Evolutionary conservation across 768 basidiomycete genomes (phyloP), one percentile per base, ranked within the genome.

Genomic region (Auriscalpium vulgare): DNA sequence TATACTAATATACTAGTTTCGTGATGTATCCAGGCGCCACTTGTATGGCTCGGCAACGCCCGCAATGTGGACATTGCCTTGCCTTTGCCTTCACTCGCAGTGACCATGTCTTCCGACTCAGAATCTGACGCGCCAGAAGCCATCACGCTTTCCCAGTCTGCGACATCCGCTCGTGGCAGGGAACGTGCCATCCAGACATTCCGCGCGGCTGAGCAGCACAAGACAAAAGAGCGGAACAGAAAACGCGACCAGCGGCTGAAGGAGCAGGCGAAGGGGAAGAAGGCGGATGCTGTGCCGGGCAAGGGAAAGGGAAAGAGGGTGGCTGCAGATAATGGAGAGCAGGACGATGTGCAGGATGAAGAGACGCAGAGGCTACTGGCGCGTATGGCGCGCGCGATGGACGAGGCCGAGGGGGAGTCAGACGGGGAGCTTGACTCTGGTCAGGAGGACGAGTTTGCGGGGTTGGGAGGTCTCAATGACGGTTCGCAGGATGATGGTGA

Each of bases 371-470:
- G 21, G 36, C 47, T 55, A 36, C 35, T 53, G 38, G 45, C 17
- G 29, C 45, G 61, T 47, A 62, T 61, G 59, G 54, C 59, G 52
- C 54, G 59, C 40, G 61, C 61, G 16, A 60, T 62, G 61, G 59
- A 43, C n/a, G 51, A 62, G 40, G 59, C 61, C 47, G 56, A 54
- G 37, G 51, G 54, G 38, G 61, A 57, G 46, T 29, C 9, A 37
- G 57, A 47, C 6, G 51, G 19, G 8, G 51, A 37, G 4, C 29
- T 29, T 17, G 44, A 23, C 37, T 23, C 11, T 23, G 46, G 37
- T 44, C 37, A 45, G 51, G 61, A 21, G 34, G 47, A 51, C 21
- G 46, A 49, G 47, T 50, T 51, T 38, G 52, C 34, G 23, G 58
- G 17, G 36, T 23, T 34, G 29, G 47, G 16, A 29, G 47, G 8